phyloP scores from a whole-genome alignment of 2,329 filamentous ascomycete genomes.

The Fusarium humuli region DNA sequence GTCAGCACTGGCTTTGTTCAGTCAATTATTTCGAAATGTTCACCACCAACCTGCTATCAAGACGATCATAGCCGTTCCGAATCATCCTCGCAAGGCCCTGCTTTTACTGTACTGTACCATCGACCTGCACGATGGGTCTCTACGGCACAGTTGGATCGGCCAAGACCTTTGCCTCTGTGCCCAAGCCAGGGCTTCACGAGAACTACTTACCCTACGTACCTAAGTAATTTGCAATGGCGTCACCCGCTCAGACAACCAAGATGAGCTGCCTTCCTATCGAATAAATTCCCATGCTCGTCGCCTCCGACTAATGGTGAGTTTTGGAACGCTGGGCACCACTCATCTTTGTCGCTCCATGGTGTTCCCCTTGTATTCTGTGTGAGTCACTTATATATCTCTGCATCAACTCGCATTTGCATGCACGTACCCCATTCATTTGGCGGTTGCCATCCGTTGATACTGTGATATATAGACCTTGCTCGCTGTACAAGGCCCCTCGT shows the following conservation, averaged over 20 bases:
- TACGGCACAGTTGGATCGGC: slow-evolving; percentile 18
- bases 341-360: slow-evolving; percentile 41
- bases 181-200: slow-evolving; percentile 12
- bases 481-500: slow-evolving; percentile 32
- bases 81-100: slow-evolving; percentile 33
- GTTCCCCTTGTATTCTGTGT: slow-evolving; percentile 45
- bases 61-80: slow-evolving; percentile 41
- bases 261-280: slow-evolving; percentile 38
- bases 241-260: slow-evolving; percentile 33
- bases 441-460: slow-evolving; percentile 29
- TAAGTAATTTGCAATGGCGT: slow-evolving; percentile 44
- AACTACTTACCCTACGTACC: neutral
- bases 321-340: slow-evolving; percentile 46
- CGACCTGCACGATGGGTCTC: slow-evolving; percentile 13
- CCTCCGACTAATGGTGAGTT: slow-evolving; percentile 34
- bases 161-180: slow-evolving; percentile 5
- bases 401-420: slow-evolving; percentile 29
- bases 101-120: slow-evolving; percentile 23
- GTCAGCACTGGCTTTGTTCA: slow-evolving; percentile 14
- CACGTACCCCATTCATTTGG: slow-evolving; percentile 46
- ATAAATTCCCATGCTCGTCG: slow-evolving; percentile 38
- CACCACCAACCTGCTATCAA: slow-evolving; percentile 26
- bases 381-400: slow-evolving; percentile 46
- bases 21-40: slow-evolving; percentile 25
- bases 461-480: slow-evolving; percentile 26